phyloP scores from a whole-genome alignment of 1,139 yeast species.

The Yamadazyma blattariae region DNA sequence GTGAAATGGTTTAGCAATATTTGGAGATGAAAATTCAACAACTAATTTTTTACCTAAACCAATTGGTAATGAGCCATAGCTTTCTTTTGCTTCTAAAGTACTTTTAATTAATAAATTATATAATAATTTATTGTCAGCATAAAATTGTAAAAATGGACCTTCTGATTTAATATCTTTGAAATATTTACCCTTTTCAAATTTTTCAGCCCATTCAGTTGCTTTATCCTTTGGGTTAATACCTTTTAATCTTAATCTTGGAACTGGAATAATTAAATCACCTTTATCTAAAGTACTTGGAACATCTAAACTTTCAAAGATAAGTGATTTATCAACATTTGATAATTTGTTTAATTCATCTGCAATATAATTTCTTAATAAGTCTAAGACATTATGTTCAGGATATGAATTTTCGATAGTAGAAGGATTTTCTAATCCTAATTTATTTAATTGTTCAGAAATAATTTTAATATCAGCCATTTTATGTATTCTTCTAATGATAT shows the following conservation, averaged over 20 bases:
- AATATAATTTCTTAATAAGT: slow-evolving; percentile 85
- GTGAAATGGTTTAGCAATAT: slow-evolving; percentile 98
- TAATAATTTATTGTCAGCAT: slow-evolving; percentile 65
- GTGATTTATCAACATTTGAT: slow-evolving; percentile 64
- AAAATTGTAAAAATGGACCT: slow-evolving; percentile 92
- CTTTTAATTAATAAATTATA: slow-evolving; percentile 71
- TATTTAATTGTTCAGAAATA: slow-evolving; percentile 33
- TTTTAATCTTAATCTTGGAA: slow-evolving; percentile 89
- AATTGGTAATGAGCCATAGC: slow-evolving; percentile 73
- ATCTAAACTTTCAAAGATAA: slow-evolving; percentile 85
- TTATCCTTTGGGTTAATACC: slow-evolving; percentile 81
- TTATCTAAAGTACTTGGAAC: slow-evolving; percentile 83
- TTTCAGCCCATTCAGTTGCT: slow-evolving; percentile 79
- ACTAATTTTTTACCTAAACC: slow-evolving; percentile 73
- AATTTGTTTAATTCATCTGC: slow-evolving; percentile 72
- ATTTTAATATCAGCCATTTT: slow-evolving; percentile 22
- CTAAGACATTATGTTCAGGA: slow-evolving; percentile 76
- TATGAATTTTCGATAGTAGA: slow-evolving; percentile 36
- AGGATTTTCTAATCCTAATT: slow-evolving; percentile 37
- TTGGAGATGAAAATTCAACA: slow-evolving; percentile 95
- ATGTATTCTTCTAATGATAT: slow-evolving; percentile 10
- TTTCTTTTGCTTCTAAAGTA: slow-evolving; percentile 54
- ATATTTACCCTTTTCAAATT: slow-evolving; percentile 65
- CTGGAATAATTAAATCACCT: slow-evolving; percentile 90
- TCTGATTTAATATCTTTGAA: slow-evolving; percentile 72